Conservation (phyloP, 441 rosid species). For the Eruca vesicaria region DNA sequence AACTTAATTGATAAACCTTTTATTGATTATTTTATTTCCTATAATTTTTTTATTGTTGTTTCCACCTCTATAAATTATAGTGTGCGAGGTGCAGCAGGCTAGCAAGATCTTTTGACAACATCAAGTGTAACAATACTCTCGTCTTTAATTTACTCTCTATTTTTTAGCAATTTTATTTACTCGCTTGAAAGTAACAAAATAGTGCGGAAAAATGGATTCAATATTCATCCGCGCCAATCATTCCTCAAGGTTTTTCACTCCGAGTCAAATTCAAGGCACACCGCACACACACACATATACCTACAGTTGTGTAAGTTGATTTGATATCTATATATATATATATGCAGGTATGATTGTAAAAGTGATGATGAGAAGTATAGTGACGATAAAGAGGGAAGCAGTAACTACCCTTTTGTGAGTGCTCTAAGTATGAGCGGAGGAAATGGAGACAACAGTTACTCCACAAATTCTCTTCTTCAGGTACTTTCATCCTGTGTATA, state of each 20-base stretch:
- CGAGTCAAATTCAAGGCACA: not conserved
- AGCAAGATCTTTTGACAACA: not conserved
- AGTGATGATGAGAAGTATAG: not conserved
- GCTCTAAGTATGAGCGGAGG: slow-evolving; percentile 18
- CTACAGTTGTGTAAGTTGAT: not conserved
- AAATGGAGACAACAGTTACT: slow-evolving; percentile 17
- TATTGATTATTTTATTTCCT: not conserved
- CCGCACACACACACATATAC: not conserved
- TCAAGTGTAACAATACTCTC: not conserved
- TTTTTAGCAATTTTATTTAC: too few species aligned
- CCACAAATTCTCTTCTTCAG: slow-evolving; percentile 22
- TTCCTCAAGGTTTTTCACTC: not conserved
- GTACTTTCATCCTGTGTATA: slow-evolving; percentile 15
- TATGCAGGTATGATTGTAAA: not conserved
- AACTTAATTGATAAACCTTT: not conserved
- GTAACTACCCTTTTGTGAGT: slow-evolving; percentile 1
- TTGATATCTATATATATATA: not conserved
- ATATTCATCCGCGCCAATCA: not conserved
- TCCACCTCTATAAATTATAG: not conserved
- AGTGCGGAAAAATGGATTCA: not conserved
- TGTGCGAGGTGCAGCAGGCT: not conserved
- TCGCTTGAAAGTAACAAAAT: not conserved
- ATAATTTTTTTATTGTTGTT: not conserved
- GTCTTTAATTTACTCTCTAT: not conserved
- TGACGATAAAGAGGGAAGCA: not conserved